A percentile compares a stretch with the other conserved stretches of the same genome.
Conservation (phyloP, 2,329 filamentous ascomycete genomes). For the Pseudocercospora macadamiae region DNA sequence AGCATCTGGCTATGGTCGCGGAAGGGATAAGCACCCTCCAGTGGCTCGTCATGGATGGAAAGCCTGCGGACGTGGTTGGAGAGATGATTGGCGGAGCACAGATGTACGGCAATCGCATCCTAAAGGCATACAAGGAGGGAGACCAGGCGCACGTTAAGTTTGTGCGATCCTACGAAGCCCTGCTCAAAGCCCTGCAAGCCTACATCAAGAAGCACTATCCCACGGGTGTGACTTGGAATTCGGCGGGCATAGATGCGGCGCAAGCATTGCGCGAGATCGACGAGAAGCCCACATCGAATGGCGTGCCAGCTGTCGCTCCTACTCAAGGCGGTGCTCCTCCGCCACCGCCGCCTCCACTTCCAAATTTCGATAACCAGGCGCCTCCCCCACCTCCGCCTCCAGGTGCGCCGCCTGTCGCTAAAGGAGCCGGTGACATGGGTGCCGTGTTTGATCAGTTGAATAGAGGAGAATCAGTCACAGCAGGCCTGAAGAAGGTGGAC, state of each 20-base stretch:
- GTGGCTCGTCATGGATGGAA: slow-evolving; percentile 84
- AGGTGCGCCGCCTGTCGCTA: slow-evolving; percentile 54
- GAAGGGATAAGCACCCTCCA: slow-evolving; percentile 88
- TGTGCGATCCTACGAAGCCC: slow-evolving; percentile 87
- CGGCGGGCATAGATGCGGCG: slow-evolving; percentile 70
- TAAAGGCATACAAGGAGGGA: slow-evolving; percentile 87
- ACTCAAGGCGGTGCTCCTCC: slow-evolving; percentile 61
- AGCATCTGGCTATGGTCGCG: slow-evolving; percentile 82
- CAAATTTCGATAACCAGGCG: slow-evolving; percentile 38
- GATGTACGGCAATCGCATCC: slow-evolving; percentile 91
- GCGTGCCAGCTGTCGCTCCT: slow-evolving; percentile 54
- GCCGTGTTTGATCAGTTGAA: slow-evolving; percentile 94
- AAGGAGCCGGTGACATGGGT: slow-evolving; percentile 65
- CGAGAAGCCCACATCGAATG: slow-evolving; percentile 36
- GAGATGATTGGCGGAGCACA: slow-evolving; percentile 83
- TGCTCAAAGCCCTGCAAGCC: slow-evolving; percentile 80
- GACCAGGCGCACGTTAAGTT: slow-evolving; percentile 82
- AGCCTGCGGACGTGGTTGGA: slow-evolving; percentile 82
- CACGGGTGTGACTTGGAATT: slow-evolving; percentile 84
- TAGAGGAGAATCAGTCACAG: slow-evolving; percentile 83
- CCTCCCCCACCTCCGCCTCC: slow-evolving; percentile 64
- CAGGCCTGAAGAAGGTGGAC: slow-evolving; percentile 89
- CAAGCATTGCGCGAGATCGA: slow-evolving; percentile 67
- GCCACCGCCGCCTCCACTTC: slow-evolving; percentile 67
- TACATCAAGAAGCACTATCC: slow-evolving; percentile 85